Evolutionary conservation across 1,284 basidiomycete species (phyloP).

Genomic region (Inonotus obliquus): DNA sequence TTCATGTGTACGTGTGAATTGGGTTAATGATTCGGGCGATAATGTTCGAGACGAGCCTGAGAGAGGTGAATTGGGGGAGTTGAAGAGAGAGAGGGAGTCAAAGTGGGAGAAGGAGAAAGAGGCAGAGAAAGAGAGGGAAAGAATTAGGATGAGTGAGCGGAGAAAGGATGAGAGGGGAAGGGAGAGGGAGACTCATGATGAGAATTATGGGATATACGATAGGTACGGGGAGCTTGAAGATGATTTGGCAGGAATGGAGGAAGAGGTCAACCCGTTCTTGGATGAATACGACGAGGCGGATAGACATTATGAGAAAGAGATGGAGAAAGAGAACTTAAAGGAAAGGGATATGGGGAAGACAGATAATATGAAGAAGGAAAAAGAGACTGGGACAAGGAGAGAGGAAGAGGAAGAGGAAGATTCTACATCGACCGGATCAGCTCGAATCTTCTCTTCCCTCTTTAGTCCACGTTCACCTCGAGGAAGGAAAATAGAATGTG

Average conservation of each 20-base stretch:
- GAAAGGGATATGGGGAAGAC: not conserved
- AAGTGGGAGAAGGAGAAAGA: not conserved
- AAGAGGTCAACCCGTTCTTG: not conserved
- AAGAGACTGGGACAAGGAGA: not conserved
- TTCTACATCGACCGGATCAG: not conserved
- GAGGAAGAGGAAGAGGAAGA: not conserved
- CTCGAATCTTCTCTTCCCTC: too few species aligned
- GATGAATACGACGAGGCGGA: not conserved
- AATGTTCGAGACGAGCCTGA: not conserved
- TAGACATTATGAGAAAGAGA: not conserved
- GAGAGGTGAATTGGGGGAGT: not conserved
- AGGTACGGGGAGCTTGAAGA: not conserved
- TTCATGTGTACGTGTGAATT: not conserved
- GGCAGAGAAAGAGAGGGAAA: not conserved
- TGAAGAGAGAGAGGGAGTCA: not conserved
- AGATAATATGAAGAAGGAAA: too few species aligned
- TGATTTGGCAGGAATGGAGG: not conserved
- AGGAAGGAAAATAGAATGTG: too few species aligned
- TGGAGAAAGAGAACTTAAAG: not conserved
- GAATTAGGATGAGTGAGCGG: not conserved
- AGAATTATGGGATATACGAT: not conserved
- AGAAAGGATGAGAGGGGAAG: not conserved
- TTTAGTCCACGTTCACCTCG: too few species aligned
- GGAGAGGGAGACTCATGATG: not conserved
- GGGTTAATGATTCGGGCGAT: not conserved